Evolutionary conservation across 2,329 filamentous ascomycete species (phyloP).

Genomic region (Moelleriella libera): DNA sequence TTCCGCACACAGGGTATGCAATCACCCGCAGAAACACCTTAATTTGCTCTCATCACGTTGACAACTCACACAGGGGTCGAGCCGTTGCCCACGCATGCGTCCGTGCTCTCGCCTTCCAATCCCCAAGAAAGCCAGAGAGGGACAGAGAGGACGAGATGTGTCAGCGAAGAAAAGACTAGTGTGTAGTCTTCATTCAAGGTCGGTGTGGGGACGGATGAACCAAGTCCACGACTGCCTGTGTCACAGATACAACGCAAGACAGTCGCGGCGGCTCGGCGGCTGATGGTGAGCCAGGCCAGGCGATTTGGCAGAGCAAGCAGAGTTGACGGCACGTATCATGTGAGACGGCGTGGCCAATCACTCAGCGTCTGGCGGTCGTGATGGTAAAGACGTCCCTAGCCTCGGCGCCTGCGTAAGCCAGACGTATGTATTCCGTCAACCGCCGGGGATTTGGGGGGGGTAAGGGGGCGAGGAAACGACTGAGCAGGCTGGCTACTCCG

Average conservation of each 20-base stretch:
- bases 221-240: neutral
- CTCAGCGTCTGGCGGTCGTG: neutral
- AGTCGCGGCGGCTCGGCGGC: neutral
- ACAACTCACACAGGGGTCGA: too few relatives aligned
- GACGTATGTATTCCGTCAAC: too few relatives aligned
- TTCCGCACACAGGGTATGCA: too few relatives aligned
- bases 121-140: too few relatives aligned
- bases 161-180: neutral
- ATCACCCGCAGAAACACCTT: too few relatives aligned
- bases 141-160: too few relatives aligned
- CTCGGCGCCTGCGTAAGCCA: neutral
- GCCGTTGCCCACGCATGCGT: neutral
- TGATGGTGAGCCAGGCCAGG: neutral
- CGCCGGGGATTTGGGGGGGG: too few relatives aligned
- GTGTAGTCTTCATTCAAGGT: neutral
- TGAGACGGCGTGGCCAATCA: neutral
- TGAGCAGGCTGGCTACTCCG: neutral
- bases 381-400: neutral
- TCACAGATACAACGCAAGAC: neutral
- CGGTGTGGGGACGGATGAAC: neutral
- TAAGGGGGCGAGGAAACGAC: too few relatives aligned
- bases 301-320: neutral
- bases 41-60: too few relatives aligned
- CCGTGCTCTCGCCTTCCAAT: neutral
- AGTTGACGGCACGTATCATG: neutral